A percentile compares a stretch with the other conserved stretches of the same genome.
These are phyloP conservation scores for Candida jianshihensis DNA, from an alignment of 805 yeast species.

Conservation along the genomic window DNA sequence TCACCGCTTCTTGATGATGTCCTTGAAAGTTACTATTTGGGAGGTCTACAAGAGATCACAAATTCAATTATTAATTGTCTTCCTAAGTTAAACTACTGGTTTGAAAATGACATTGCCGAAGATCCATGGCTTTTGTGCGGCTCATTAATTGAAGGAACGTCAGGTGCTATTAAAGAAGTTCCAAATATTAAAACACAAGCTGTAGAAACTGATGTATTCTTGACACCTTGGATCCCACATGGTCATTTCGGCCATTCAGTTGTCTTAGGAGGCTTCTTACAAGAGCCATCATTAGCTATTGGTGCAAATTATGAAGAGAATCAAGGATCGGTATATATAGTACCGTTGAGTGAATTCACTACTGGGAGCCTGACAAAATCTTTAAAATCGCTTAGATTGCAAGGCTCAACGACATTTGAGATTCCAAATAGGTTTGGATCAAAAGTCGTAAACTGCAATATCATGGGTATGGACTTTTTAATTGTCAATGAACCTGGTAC, in stretches of 20 bases:
- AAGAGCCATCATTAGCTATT: conserved; percentile 37
- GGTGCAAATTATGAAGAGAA: conserved; percentile 43
- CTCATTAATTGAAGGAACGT: conserved; percentile 9
- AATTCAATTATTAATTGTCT: conserved; percentile 33
- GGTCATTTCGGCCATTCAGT: conserved; percentile 42
- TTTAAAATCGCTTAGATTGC: background rate
- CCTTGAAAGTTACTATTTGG: conserved; percentile 42
- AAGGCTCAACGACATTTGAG: conserved; percentile 8
- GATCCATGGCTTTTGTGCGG: conserved; percentile 32
- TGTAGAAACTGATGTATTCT: background rate
- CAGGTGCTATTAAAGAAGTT: background rate
- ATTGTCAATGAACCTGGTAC: conserved; percentile 47
- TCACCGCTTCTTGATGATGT: conserved; percentile 39
- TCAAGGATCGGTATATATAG: conserved; percentile 37
- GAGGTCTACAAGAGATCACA: conserved; percentile 45
- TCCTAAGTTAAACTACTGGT: conserved; percentile 34
- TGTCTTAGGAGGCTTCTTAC: conserved; percentile 34
- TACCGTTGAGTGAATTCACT: conserved; percentile 28
- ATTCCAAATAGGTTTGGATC: conserved; percentile 38
- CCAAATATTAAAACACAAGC: background rate
- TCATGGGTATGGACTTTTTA: conserved; percentile 28
- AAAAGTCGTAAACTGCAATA: conserved; percentile 24
- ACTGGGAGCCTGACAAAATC: background rate
- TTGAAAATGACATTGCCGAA: conserved; percentile 19
- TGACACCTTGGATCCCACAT: conserved; percentile 20